Percentiles rank a stretch among this genome's conserved stretches.
Conservation (phyloP, 2,329 filamentous ascomycete genomes). For the Emmonsiellopsis sp. region DNA sequence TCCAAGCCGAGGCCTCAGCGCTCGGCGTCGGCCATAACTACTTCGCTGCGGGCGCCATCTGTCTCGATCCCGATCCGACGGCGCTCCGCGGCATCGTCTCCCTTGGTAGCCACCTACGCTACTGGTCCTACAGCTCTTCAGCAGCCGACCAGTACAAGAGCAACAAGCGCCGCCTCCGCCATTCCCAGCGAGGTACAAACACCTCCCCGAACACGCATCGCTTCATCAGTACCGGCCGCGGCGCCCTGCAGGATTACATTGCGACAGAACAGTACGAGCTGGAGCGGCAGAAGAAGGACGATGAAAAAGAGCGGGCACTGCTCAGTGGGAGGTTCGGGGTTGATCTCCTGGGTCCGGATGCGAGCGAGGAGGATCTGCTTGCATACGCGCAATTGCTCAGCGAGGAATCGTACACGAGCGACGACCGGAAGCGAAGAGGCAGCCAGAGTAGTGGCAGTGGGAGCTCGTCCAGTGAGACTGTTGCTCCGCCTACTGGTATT, state of each 20-base stretch:
- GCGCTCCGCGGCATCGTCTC: constrained; percentile 77
- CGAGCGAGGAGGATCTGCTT: constrained; percentile 52
- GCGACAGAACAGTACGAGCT: constrained; percentile 76
- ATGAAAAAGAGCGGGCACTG: constrained; percentile 57
- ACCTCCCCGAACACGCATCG: constrained; percentile 42
- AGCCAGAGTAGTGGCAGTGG: constrained; percentile 29
- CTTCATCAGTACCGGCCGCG: constrained; percentile 54
- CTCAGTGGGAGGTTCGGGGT: constrained; percentile 76
- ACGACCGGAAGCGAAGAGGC: constrained; percentile 38
- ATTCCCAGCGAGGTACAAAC: constrained; percentile 57
- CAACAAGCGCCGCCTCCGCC: constrained; percentile 68
- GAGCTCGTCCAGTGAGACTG: constrained; percentile 28
- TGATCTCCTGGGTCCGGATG: constrained; percentile 53
- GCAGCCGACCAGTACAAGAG: constrained; percentile 62
- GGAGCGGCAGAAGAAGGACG: constrained; percentile 59
- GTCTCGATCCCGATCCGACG: constrained; percentile 78
- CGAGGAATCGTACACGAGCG: constrained; percentile 46
- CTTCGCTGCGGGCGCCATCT: constrained; percentile 73
- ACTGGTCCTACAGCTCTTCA: constrained; percentile 88
- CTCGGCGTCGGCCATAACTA: constrained; percentile 64
- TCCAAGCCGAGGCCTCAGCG: constrained; percentile 57
- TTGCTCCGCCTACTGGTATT: constrained; percentile 18
- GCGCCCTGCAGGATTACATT: constrained; percentile 70
- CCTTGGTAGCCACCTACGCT: constrained; percentile 76
- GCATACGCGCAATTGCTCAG: constrained; percentile 55